These are phyloP conservation scores for Xylaria longipes DNA, from an alignment of 495 filamentous ascomycete genomes.

Conservation along the genomic window DNA sequence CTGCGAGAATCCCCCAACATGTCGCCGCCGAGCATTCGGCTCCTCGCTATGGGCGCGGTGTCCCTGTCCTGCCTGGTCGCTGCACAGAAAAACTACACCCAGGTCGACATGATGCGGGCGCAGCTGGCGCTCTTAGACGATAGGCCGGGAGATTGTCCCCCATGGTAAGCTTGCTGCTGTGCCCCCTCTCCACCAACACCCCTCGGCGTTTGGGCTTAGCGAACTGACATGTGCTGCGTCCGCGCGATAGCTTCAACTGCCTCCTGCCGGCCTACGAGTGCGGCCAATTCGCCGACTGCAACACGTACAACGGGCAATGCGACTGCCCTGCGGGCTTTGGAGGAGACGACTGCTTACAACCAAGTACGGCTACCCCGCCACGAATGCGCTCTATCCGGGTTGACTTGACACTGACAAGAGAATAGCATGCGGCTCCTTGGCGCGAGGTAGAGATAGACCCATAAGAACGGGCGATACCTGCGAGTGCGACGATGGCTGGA, in stretches of 20 bases:
- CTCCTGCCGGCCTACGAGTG: conserved; percentile 90
- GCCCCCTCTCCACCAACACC: not conserved
- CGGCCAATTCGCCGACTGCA: conserved; percentile 85
- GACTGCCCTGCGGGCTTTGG: conserved; percentile 90
- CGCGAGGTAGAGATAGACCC: conserved; percentile 75
- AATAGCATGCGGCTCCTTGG: conserved; percentile 83
- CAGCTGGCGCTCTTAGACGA: conserved; percentile 58
- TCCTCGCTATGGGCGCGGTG: conserved; percentile 44
- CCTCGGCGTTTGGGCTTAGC: conserved; percentile 19
- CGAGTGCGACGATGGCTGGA: conserved; percentile 92
- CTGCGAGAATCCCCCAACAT: conserved; percentile 39
- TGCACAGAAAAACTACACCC: conserved; percentile 53
- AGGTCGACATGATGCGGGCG: conserved; percentile 57
- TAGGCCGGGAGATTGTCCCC: conserved; percentile 66
- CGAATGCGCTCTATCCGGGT: not conserved
- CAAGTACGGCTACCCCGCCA: conserved; percentile 55
- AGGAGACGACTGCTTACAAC: conserved; percentile 87
- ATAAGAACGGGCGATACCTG: conserved; percentile 72
- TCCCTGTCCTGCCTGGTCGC: conserved; percentile 50
- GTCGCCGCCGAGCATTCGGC: conserved; percentile 43
- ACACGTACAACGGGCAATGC: conserved; percentile 87
- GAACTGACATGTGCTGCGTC: conserved; percentile 8
- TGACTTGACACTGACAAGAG: conserved; percentile 32
- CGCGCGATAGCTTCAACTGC: conserved; percentile 87
- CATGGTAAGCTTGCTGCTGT: conserved; percentile 56